Evolutionary conservation across 2,329 filamentous ascomycete species (phyloP).

Genomic region (Nemania abortiva): DNA sequence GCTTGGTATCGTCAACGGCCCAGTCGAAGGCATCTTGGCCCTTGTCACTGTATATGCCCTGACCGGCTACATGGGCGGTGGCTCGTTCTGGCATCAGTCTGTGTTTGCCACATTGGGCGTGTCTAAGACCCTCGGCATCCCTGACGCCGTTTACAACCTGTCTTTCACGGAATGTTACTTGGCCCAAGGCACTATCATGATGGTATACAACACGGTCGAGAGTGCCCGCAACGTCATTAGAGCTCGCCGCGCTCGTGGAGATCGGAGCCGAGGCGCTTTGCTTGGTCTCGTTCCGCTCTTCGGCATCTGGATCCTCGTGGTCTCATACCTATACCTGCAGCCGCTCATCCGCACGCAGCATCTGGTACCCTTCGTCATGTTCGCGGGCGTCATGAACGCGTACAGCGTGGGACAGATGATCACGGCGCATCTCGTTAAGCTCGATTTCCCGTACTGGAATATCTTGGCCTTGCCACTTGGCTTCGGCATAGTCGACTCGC

Average conservation of each 20-base stretch:
- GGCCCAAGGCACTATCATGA: conserved; percentile 82
- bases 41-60: conserved; percentile 84
- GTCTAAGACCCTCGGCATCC: conserved; percentile 72
- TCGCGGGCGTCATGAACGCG: conserved; percentile 89
- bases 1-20: conserved; percentile 90
- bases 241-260: conserved; percentile 78
- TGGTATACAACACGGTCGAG: conserved; percentile 86
- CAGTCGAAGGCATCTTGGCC: conserved; percentile 92
- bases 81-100: conserved; percentile 91
- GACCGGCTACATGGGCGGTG: conserved; percentile 87
- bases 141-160: conserved; percentile 78
- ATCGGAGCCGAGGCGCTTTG: conserved; percentile 79
- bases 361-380: conserved; percentile 89
- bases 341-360: conserved; percentile 85
- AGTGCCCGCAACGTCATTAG: conserved; percentile 86
- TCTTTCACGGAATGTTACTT: conserved; percentile 95
- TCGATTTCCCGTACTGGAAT: conserved; percentile 91
- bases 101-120: conserved; percentile 79
- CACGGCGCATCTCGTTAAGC: conserved; percentile 89
- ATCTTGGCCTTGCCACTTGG: conserved; percentile 82
- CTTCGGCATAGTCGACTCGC: conserved; percentile 82
- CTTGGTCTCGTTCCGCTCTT: conserved; percentile 87
- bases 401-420: conserved; percentile 98
- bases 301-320: conserved; percentile 80
- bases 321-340: conserved; percentile 84